Percentiles rank a stretch among this genome's conserved stretches.
Evolutionary conservation across 805 yeast genomes (phyloP).

Genomic region (Wickerhamomyces sydowiorum): DNA sequence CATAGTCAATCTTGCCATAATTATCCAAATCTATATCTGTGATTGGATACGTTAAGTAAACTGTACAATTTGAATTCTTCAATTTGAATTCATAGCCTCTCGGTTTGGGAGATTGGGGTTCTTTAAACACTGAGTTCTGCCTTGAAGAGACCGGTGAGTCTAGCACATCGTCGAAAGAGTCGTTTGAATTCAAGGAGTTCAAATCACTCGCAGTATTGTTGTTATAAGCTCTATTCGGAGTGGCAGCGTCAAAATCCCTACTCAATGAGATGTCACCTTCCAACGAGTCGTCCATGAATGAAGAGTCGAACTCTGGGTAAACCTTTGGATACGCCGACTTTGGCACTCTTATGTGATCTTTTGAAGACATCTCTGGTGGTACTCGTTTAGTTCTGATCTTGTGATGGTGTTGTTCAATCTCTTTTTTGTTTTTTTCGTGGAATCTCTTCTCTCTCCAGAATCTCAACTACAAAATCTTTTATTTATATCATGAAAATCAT

Average conservation of each 20-base stretch:
- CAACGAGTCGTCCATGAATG: conserved; percentile 13
- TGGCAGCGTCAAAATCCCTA: conserved; percentile 1
- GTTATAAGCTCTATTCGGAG: conserved; percentile 2
- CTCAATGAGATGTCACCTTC: conserved; percentile 21
- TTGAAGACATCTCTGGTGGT: neutral
- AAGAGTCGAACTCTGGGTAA: conserved; percentile 14
- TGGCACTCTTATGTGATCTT: conserved; percentile 5
- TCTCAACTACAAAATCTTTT: neutral
- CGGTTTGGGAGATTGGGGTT: conserved; percentile 10
- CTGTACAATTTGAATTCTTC: conserved; percentile 9
- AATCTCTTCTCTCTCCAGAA: neutral
- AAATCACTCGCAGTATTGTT: neutral
- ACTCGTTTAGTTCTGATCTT: neutral
- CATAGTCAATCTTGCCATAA: conserved; percentile 20
- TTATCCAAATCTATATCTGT: conserved; percentile 13
- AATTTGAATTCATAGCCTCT: conserved; percentile 19
- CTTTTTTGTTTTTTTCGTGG: neutral
- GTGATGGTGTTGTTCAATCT: no score
- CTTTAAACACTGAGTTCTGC: conserved; percentile 13
- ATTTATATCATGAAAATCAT: conserved; percentile 1
- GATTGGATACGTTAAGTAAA: conserved; percentile 21
- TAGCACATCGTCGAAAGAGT: conserved; percentile 16
- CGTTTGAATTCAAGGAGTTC: conserved; percentile 3
- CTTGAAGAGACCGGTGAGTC: conserved; percentile 10
- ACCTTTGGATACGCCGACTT: conserved; percentile 18